Evolutionary conservation across 176 grass and related monocot species (phyloP).

Genomic region (Lolium perenne): DNA sequence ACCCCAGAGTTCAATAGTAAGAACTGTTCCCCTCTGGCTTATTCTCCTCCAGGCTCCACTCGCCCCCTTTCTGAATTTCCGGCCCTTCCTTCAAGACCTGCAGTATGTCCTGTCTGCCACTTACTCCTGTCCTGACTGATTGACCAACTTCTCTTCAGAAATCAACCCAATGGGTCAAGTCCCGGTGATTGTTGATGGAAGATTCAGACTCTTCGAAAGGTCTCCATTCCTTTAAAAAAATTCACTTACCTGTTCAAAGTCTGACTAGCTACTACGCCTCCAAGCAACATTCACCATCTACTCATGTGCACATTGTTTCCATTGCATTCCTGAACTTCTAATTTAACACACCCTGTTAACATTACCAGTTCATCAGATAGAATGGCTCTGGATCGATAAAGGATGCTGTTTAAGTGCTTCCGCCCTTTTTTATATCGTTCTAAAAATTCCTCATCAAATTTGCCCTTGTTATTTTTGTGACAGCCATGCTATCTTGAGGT

Average conservation of each 20-base stretch:
- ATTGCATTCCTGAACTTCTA: too few species aligned
- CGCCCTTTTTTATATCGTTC: neutral
- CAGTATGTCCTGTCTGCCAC: too few species aligned
- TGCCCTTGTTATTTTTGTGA: constrained; percentile 8
- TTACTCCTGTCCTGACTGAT: neutral
- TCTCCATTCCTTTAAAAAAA: neutral
- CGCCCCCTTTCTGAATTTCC: neutral
- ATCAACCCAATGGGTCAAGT: constrained; percentile 90
- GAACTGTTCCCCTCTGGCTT: neutral
- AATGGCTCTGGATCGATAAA: neutral
- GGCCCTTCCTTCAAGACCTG: too few species aligned
- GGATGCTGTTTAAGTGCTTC: neutral
- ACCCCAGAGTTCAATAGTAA: constrained; percentile 67
- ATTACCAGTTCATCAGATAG: too few species aligned
- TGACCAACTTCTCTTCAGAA: constrained; percentile 47
- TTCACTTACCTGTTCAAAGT: too few species aligned
- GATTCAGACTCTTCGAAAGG: constrained; percentile 90
- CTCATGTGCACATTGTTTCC: too few species aligned
- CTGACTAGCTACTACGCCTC: too few species aligned
- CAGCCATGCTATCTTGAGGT: constrained; percentile 94
- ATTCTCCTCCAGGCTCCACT: neutral
- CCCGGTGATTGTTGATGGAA: constrained; percentile 81
- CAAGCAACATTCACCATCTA: too few species aligned
- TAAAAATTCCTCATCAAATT: neutral
- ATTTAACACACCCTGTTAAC: too few species aligned